A percentile compares a stretch with the other conserved stretches of the same genome.
phyloP scores from a whole-genome alignment of 2,329 filamentous ascomycete species.

The Endoconidiophora polonica region DNA sequence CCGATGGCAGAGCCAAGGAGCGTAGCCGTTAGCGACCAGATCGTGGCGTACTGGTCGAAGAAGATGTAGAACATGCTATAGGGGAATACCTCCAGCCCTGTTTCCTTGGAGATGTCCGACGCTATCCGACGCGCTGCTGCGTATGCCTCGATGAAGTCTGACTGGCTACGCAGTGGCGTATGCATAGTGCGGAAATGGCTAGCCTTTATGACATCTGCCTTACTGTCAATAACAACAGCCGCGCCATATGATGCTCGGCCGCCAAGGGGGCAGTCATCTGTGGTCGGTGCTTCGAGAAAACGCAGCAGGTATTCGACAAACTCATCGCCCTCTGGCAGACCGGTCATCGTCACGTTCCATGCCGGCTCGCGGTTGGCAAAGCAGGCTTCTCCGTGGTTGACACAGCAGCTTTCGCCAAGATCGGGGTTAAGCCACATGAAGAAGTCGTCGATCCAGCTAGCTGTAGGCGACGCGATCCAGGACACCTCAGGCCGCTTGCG shows the following conservation, averaged over 20 bases:
- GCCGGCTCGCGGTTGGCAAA: constrained; percentile 60
- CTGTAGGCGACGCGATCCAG: constrained; percentile 73
- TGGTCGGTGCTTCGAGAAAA: constrained; percentile 68
- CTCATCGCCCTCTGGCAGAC: constrained; percentile 88
- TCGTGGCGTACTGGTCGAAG: constrained; percentile 89
- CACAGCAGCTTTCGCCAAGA: constrained; percentile 51
- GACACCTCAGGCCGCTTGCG: constrained; percentile 76
- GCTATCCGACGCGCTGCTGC: constrained; percentile 78
- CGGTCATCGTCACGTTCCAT: constrained; percentile 78
- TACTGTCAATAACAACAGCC: constrained; percentile 61
- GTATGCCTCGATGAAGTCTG: constrained; percentile 87
- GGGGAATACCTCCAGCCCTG: constrained; percentile 73
- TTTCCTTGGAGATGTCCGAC: constrained; percentile 51
- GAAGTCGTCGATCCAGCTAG: constrained; percentile 95
- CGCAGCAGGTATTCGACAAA: constrained; percentile 73
- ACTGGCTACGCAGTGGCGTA: constrained; percentile 69
- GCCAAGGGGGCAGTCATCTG: constrained; percentile 70
- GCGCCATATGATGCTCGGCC: constrained; percentile 76
- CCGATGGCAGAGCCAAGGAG: constrained; percentile 70
- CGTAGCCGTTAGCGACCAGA: constrained; percentile 61
- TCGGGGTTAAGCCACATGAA: constrained; percentile 91
- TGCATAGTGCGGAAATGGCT: constrained; percentile 89
- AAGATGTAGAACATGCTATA: constrained; percentile 98
- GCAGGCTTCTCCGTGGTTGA: constrained; percentile 55
- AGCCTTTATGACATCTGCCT: constrained; percentile 52